phyloP scores from a whole-genome alignment of 306 rosid genomes.

The Quercus parvula region DNA sequence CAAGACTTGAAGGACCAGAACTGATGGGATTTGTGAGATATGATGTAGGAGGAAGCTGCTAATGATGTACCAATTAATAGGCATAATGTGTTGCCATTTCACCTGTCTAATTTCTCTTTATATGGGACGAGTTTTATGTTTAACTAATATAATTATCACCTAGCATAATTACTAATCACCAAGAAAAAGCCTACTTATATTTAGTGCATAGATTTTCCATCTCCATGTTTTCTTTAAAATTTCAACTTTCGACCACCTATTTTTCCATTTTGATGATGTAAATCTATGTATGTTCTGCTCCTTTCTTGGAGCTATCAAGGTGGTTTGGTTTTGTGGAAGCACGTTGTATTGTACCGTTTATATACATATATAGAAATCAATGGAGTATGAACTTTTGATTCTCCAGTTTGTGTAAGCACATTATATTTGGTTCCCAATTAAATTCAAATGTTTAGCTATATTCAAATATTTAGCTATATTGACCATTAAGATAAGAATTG shows the following conservation, averaged over 20 bases:
- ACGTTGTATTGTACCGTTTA: not conserved
- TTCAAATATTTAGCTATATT: no score
- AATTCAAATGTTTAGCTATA: no score
- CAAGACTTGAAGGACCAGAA: constrained; percentile 80
- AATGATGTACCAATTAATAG: constrained; percentile 25
- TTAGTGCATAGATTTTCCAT: not conserved
- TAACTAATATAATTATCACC: not conserved
- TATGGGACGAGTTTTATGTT: not conserved
- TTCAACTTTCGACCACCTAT: not conserved
- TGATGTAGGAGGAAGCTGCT: constrained; percentile 65
- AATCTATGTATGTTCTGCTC: not conserved
- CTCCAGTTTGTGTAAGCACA: not conserved
- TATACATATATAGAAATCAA: not conserved
- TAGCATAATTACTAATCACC: not conserved
- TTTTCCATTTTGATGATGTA: not conserved
- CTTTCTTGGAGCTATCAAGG: not conserved
- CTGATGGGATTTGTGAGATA: constrained; percentile 93
- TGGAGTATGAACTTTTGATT: not conserved
- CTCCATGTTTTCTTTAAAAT: not conserved
- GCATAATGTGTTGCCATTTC: constrained; percentile 22
- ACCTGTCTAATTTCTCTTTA: not conserved
- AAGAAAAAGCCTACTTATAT: not conserved
- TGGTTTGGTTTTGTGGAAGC: not conserved
- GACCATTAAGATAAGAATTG: no score
- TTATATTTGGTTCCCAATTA: no score